Conservation (phyloP, 2,329 filamentous ascomycete genomes). For the Paramyrothecium roridum region DNA sequence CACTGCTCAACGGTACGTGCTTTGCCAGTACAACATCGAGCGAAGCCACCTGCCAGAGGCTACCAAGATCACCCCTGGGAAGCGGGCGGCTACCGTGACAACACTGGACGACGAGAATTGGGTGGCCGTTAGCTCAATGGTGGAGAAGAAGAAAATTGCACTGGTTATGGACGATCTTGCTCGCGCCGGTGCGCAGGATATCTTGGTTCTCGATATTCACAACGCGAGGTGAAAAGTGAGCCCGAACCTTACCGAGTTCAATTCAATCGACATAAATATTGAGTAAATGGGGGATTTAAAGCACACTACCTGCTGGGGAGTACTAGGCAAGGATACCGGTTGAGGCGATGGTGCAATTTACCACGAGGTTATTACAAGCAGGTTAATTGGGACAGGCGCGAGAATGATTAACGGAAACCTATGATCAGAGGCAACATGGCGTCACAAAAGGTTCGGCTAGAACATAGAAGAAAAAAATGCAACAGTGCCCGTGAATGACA, state of each 20-base stretch:
- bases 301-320: background rate
- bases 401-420: too few species aligned
- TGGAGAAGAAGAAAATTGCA: slow-evolving; percentile 82
- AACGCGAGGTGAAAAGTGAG: slow-evolving; percentile 59
- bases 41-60: slow-evolving; percentile 65
- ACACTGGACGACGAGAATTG: slow-evolving; percentile 82
- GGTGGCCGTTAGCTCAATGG: slow-evolving; percentile 95
- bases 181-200: slow-evolving; percentile 75
- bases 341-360: too few species aligned
- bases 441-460: too few species aligned
- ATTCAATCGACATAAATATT: too few species aligned
- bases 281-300: too few species aligned
- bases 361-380: too few species aligned
- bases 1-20: slow-evolving; percentile 86
- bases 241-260: background rate
- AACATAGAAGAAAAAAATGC: too few species aligned
- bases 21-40: slow-evolving; percentile 95
- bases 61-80: slow-evolving; percentile 81
- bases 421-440: too few species aligned
- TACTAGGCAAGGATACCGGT: background rate
- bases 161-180: slow-evolving; percentile 82
- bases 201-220: slow-evolving; percentile 80
- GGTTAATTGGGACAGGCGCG: too few species aligned
- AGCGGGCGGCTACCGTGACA: slow-evolving; percentile 90
- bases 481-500: too few species aligned